Evolutionary conservation across 257 asterid genomes (phyloP).

Genomic region (Agastache rugosa): DNA sequence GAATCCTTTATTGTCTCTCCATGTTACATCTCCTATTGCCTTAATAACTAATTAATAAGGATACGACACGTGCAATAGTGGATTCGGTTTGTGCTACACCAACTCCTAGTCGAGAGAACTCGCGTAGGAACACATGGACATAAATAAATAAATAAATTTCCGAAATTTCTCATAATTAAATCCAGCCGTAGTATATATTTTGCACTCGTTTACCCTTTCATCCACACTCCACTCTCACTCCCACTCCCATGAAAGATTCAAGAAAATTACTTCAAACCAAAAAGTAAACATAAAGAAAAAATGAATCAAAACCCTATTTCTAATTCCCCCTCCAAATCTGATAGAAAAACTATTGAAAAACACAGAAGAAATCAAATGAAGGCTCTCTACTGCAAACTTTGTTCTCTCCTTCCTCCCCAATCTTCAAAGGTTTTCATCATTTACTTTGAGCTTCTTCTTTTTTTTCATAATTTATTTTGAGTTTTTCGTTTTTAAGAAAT

Average conservation of each 20-base stretch:
- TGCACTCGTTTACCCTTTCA: too few relatives aligned
- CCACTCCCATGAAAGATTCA: neutral
- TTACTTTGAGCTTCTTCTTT: neutral
- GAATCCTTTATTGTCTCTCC: too few relatives aligned
- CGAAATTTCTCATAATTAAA: too few relatives aligned
- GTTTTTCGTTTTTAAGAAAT: too few relatives aligned
- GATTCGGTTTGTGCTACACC: too few relatives aligned
- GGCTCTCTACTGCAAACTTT: conserved; percentile 52
- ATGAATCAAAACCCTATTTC: conserved; percentile 32
- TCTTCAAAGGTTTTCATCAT: conserved; percentile 47
- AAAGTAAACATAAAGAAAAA: neutral
- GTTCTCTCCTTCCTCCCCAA: conserved; percentile 59
- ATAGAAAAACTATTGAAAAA: conserved; percentile 60
- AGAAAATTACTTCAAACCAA: neutral
- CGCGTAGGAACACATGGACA: too few relatives aligned
- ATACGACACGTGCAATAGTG: too few relatives aligned
- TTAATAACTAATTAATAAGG: too few relatives aligned
- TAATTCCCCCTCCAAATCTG: conserved; percentile 34
- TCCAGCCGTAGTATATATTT: too few relatives aligned
- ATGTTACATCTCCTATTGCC: too few relatives aligned
- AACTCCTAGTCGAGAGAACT: too few relatives aligned
- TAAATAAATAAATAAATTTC: too few relatives aligned
- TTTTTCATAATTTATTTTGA: neutral
- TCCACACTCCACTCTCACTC: neutral
- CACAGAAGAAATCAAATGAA: conserved; percentile 69